These are phyloP conservation scores for Scheffersomyces lignosus DNA, from an alignment of 805 yeast species.

Conservation along the genomic window DNA sequence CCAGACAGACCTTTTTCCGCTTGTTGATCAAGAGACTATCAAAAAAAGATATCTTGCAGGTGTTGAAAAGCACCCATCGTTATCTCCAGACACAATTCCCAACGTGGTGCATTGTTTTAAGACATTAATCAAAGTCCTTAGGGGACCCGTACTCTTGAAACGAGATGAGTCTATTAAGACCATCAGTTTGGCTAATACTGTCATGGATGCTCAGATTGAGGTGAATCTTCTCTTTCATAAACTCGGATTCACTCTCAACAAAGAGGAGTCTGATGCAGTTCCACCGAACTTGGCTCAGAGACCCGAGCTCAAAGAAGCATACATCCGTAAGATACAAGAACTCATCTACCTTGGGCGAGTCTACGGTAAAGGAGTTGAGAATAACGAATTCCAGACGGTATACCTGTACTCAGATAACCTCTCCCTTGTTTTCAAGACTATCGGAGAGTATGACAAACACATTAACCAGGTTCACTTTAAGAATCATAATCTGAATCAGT, in stretches of 20 bases:
- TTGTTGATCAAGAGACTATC: slow-evolving; percentile 51
- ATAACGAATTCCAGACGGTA: slow-evolving; percentile 22
- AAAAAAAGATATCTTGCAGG: slow-evolving; percentile 47
- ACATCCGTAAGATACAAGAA: slow-evolving; percentile 55
- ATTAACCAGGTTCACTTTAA: slow-evolving; percentile 23
- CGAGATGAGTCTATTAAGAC: slow-evolving; percentile 51
- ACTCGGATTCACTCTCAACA: slow-evolving; percentile 42
- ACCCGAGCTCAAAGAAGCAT: slow-evolving; percentile 46
- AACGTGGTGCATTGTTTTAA: slow-evolving; percentile 57
- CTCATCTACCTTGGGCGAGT: slow-evolving; percentile 38
- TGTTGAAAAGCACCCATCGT: slow-evolving; percentile 24
- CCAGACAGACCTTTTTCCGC: slow-evolving; percentile 43
- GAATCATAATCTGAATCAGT: slow-evolving; percentile 20
- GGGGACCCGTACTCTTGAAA: slow-evolving; percentile 58
- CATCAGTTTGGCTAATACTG: slow-evolving; percentile 51
- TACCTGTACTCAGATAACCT: slow-evolving; percentile 36
- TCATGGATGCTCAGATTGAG: slow-evolving; percentile 58
- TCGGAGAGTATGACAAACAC: slow-evolving; percentile 41
- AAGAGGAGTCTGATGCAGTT: slow-evolving; percentile 32
- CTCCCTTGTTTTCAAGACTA: slow-evolving; percentile 29
- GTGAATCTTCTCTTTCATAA: slow-evolving; percentile 49
- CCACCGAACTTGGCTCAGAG: slow-evolving; percentile 46
- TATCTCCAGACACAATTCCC: slow-evolving; percentile 42
- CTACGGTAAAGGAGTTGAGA: slow-evolving; percentile 8
- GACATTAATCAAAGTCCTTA: slow-evolving; percentile 61